These are phyloP conservation scores for Naganishia vishniacii DNA, from an alignment of 768 basidiomycete species.

Conservation along the genomic window DNA sequence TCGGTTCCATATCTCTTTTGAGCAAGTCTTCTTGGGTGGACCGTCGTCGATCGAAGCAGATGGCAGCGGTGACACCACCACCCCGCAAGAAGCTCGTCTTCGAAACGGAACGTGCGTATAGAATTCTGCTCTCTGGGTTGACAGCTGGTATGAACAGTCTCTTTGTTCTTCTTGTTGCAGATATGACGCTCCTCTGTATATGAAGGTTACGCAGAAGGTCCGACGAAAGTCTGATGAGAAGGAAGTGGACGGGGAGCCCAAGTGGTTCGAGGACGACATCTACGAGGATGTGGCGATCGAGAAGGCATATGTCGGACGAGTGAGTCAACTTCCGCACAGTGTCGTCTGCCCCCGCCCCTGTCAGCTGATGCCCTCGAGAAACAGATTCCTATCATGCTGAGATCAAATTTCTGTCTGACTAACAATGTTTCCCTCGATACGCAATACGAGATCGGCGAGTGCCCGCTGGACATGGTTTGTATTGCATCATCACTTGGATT, in stretches of 20 bases:
- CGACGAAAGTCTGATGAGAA: conserved; percentile 56
- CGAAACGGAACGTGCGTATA: conserved; percentile 69
- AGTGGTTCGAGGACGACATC: conserved; percentile 21
- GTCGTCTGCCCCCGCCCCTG: no score
- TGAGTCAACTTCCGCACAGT: conserved; percentile 23
- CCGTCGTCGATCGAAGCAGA: conserved; percentile 88
- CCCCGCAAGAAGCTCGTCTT: conserved; percentile 91
- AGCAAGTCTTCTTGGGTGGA: conserved; percentile 92
- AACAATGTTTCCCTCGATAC: conserved; percentile 64
- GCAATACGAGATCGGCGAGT: conserved; percentile 88
- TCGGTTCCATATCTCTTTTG: conserved; percentile 94
- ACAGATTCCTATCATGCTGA: conserved; percentile 95
- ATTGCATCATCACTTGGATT: background rate
- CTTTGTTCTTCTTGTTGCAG: background rate
- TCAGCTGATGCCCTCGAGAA: conserved; percentile 6
- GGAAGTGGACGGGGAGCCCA: conserved; percentile 4
- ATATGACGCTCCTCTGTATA: conserved; percentile 29
- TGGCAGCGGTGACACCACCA: conserved; percentile 85
- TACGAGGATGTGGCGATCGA: conserved; percentile 16
- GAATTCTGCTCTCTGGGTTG: background rate
- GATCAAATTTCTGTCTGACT: conserved; percentile 90
- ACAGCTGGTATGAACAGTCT: background rate
- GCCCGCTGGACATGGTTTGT: conserved; percentile 74
- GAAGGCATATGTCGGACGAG: conserved; percentile 36
- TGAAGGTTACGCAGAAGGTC: conserved; percentile 46